phyloP scores from a whole-genome alignment of 2,329 filamentous ascomycete species.

The Sporothrix pseudoabietina region DNA sequence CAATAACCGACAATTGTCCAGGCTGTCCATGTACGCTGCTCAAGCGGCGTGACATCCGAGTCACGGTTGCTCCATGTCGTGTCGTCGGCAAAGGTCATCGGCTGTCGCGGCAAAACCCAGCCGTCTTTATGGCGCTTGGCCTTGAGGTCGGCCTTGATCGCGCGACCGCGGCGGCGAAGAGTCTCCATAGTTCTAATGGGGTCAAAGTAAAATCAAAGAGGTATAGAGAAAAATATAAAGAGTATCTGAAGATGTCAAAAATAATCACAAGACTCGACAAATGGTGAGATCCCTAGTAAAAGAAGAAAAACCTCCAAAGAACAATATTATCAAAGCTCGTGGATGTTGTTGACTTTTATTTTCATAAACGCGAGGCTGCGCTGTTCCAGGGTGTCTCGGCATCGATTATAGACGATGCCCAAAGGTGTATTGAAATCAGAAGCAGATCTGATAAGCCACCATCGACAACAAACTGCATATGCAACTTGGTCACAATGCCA shows the following conservation, averaged over 20 bases:
- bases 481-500: background rate
- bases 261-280: background rate
- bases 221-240: background rate
- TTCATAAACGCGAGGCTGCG: background rate
- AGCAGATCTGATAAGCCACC: background rate
- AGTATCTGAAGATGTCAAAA: background rate
- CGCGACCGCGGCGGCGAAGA: slow-evolving; percentile 15
- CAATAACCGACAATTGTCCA: slow-evolving; percentile 45
- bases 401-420: background rate
- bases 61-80: slow-evolving; percentile 49
- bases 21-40: slow-evolving; percentile 49
- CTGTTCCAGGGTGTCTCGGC: background rate
- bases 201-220: background rate
- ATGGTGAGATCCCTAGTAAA: background rate
- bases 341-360: background rate
- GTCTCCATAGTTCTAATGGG: slow-evolving; percentile 11
- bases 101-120: slow-evolving; percentile 47
- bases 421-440: background rate
- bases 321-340: no score
- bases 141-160: slow-evolving; percentile 41
- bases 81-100: slow-evolving; percentile 46
- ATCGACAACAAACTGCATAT: background rate
- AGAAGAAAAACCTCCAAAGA: no score
- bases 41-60: slow-evolving; percentile 48
- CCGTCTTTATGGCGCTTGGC: slow-evolving; percentile 43